Evolutionary conservation across 768 basidiomycete genomes (phyloP), one percentile per base, ranked within the genome.

Genomic region (Leccinum longicurvipes): DNA sequence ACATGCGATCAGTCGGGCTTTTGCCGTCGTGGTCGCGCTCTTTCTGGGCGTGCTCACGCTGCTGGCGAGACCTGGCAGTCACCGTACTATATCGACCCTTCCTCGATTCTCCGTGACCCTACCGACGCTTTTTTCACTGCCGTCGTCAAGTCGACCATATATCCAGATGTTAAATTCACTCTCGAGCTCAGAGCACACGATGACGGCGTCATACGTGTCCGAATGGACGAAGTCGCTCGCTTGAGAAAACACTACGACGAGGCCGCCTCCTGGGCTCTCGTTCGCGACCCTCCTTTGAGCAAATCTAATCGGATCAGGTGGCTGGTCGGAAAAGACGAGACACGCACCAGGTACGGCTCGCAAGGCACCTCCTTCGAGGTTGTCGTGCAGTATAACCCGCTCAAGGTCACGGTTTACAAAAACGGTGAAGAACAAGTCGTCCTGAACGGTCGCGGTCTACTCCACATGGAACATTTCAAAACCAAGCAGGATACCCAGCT

Each of bases 381-480:
- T 15, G 77, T 82, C 4, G 81, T 98, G 58, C 71, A 80, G 36
- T 91, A 87, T 68, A 75, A 82, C 25, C 96, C 95, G 2, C 74
- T 98, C 63, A 83, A 81, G 60, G 76, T 98, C 36, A 79, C 82
- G 1, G 79, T 97, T 59, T 76, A 83, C 45, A 81, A 86, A 31
- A 79, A 83, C 54, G 92, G 91, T 3, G 85, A 84, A 67, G 87
- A 89, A 55, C 89, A 97, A 65, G 79, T 99, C 48, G 86, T 93
- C 9, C 72, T 99, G 32, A 99, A 99, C 64, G 93, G 91, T 2
- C 80, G 85, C 39, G 91, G 91, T 2, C 78, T 99, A 28, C 77
- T 99, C 60, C 95, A 98, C 63, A 95, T 99, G 96, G 97, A 99
- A 67, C 97, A 98, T 72, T 98, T 95, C 79, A 89, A 91, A 63